Evolutionary conservation across 306 rosid genomes (phyloP).

Genomic region (Oxytropis ochrocephala): DNA sequence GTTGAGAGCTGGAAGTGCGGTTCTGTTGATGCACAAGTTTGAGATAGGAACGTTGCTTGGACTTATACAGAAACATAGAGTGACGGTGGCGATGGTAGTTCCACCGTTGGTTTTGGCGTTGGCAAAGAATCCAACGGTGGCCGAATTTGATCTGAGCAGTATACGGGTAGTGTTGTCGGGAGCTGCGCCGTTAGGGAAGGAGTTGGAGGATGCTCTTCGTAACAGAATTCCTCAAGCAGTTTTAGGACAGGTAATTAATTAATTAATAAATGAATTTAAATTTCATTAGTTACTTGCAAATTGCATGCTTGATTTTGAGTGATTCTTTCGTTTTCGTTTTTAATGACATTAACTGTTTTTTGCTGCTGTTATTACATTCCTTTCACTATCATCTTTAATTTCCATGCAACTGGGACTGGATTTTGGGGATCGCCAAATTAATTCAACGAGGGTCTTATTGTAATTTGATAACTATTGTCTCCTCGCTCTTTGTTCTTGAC

Average conservation of each 20-base stretch:
- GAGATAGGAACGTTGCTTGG: slow-evolving; percentile 60
- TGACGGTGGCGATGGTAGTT: slow-evolving; percentile 76
- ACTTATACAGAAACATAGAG: slow-evolving; percentile 43
- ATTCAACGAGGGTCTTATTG: not conserved
- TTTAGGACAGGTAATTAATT: slow-evolving; percentile 62
- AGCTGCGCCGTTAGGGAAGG: slow-evolving; percentile 90
- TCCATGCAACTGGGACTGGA: not conserved
- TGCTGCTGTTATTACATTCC: not conserved
- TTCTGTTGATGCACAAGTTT: slow-evolving; percentile 67
- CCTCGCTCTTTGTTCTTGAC: not conserved
- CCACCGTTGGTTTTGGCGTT: slow-evolving; percentile 80
- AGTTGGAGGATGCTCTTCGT: slow-evolving; percentile 61
- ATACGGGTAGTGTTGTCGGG: slow-evolving; percentile 63
- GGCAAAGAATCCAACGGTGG: slow-evolving; percentile 67
- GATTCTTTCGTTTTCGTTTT: not conserved
- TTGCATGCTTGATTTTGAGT: not conserved
- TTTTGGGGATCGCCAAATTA: not conserved
- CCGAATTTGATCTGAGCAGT: slow-evolving; percentile 57
- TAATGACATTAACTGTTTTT: not conserved
- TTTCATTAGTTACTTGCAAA: not conserved
- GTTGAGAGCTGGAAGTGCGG: slow-evolving; percentile 59
- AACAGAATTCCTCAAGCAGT: slow-evolving; percentile 60
- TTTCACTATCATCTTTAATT: not conserved
- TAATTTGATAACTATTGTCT: not conserved
- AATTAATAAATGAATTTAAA: too few species aligned